Evolutionary conservation across 257 asterid species (phyloP).

Genomic region (Ophiorrhiza pumila): DNA sequence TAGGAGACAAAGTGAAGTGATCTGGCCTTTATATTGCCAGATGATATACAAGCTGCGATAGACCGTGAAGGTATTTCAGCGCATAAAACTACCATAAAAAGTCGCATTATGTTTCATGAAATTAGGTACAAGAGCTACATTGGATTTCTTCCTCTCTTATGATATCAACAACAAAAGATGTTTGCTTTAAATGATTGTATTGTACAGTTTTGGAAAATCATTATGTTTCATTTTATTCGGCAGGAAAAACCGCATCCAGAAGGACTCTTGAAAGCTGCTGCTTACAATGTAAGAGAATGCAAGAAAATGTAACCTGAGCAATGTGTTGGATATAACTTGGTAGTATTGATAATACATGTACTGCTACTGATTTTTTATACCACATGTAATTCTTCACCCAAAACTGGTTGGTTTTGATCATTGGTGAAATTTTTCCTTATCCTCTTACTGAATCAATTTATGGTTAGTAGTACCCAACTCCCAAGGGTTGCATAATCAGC

Average conservation of each 20-base stretch:
- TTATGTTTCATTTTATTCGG: neutral
- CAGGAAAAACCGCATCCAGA: neutral
- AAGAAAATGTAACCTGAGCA: neutral
- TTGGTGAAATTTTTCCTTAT: neutral
- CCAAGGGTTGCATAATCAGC: neutral
- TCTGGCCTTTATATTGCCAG: neutral
- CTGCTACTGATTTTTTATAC: neutral
- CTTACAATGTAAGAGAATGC: neutral
- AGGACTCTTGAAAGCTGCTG: neutral
- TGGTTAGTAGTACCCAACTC: neutral
- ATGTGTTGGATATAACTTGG: neutral
- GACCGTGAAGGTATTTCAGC: neutral
- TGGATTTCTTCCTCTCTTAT: neutral
- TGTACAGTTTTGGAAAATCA: neutral
- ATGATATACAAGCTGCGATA: neutral
- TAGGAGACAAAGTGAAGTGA: neutral
- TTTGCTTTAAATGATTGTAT: neutral
- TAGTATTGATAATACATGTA: neutral
- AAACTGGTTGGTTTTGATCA: no score
- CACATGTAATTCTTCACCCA: neutral
- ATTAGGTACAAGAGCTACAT: neutral
- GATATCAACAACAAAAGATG: neutral
- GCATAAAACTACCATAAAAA: neutral
- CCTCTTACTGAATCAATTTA: neutral
- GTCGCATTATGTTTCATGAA: neutral